phyloP scores from a whole-genome alignment of 306 rosid genomes.

The Cyamopsis tetragonoloba region DNA sequence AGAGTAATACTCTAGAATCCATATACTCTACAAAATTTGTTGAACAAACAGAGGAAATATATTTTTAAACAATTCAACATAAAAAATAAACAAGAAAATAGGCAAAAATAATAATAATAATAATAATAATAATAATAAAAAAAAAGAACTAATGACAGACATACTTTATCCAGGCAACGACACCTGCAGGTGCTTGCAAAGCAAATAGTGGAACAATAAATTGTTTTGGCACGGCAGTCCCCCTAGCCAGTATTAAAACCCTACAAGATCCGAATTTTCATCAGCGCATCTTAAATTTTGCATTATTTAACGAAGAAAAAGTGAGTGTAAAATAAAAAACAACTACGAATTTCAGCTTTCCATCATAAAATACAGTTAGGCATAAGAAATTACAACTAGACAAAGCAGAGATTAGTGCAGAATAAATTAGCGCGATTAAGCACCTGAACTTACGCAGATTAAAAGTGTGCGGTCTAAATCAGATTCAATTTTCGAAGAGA shows the following conservation, averaged over 20 bases:
- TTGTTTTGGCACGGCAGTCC: conserved; percentile 74
- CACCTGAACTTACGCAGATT: no score
- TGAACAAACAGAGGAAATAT: not conserved
- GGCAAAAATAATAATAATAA: no score
- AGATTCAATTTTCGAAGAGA: not conserved
- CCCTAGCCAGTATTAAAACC: conserved; percentile 64
- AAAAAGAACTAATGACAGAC: conserved; percentile 18
- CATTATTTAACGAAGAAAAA: not conserved
- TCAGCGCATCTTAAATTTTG: conserved; percentile 23
- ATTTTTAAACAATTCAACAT: not conserved
- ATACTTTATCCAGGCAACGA: conserved; percentile 78
- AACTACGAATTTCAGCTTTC: not conserved
- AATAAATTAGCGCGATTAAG: not conserved
- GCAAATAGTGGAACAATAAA: conserved; percentile 75
- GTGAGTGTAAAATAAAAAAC: not conserved
- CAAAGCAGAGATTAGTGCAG: not conserved
- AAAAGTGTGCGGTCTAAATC: not conserved
- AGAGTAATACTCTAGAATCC: not conserved
- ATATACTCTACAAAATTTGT: not conserved
- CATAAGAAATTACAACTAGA: not conserved
- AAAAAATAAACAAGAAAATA: not conserved
- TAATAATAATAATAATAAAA: no score
- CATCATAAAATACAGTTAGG: not conserved
- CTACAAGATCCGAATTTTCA: conserved; percentile 37
- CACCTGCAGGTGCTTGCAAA: conserved; percentile 71